Conservation (phyloP, 768 basidiomycete genomes). For the Dioszegia crocea region DNA sequence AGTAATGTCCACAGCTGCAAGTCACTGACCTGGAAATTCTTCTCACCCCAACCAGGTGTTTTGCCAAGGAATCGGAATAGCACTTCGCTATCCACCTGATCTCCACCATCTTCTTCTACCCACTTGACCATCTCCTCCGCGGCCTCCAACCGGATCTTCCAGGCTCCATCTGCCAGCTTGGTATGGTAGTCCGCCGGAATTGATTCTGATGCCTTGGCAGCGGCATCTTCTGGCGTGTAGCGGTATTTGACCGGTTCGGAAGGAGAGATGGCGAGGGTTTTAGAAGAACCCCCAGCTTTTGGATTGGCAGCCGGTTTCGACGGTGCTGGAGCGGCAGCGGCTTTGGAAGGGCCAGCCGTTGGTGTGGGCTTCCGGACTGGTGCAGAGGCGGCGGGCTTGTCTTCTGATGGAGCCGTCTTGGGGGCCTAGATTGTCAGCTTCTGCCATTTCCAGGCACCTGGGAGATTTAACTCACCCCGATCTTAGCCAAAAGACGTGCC, state of each 20-base stretch:
- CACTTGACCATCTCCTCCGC: conserved; percentile 80
- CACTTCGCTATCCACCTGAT: conserved; percentile 75
- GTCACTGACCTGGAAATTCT: conserved; percentile 82
- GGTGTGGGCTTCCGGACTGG: conserved; percentile 8
- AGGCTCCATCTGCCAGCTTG: conserved; percentile 78
- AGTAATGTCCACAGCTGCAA: not conserved
- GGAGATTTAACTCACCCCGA: conserved; percentile 6
- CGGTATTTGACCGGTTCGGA: conserved; percentile 87
- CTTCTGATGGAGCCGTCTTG: conserved; percentile 3
- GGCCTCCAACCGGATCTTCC: conserved; percentile 85
- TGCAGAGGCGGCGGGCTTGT: conserved; percentile 6
- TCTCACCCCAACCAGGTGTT: conserved; percentile 90
- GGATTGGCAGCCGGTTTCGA: conserved; percentile 50
- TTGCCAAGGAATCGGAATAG: conserved; percentile 80
- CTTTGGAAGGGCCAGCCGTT: conserved; percentile 3
- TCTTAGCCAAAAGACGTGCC: conserved; percentile 31
- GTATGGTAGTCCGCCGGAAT: conserved; percentile 68
- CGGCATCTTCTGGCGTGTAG: conserved; percentile 87
- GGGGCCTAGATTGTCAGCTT: not conserved
- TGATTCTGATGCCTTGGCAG: conserved; percentile 65
- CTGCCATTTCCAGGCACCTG: not conserved
- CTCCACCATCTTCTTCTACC: conserved; percentile 61
- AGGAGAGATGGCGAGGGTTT: conserved; percentile 54
- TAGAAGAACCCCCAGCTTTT: conserved; percentile 51
- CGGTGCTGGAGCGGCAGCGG: conserved; percentile 27